Evolutionary conservation across 1,284 basidiomycete species (phyloP), one percentile per base, ranked within the genome.

Genomic region (Malassezia yamatoensis): DNA sequence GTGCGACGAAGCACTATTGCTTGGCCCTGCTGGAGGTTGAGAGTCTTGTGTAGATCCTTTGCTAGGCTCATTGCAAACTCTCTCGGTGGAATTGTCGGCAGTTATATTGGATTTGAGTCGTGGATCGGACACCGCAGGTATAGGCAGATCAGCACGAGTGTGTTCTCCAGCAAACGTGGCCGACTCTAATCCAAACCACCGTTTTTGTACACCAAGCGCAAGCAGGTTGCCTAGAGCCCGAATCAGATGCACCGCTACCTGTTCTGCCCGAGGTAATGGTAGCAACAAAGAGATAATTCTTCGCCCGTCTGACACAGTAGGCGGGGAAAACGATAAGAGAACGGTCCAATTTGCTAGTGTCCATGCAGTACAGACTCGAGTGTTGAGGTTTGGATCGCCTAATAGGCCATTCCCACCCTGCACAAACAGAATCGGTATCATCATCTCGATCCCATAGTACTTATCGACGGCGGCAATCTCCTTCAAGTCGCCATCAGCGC

Each of bases 321-420:
- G 15, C 11, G 20, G 16, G 20, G 43, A 49, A 34, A 44, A 39
- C 44, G 45, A n/a, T 5, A 47, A 20, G 11, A 47, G 13, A 11
- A 20, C 45, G 10, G 45, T 36, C 12, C 32, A 47, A 33, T 58
- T 58, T n/a, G 55, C 50, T 5, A 51, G 11, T 18, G 55, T 18
- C 55, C 55, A 58, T 24, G 51, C 51, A 7, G 50, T 47, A 18
- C 46, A 41, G 18, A 21, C 20, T 7, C 55, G 55, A 20, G 49
- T 47, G 6, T 24, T 8, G 11, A 24, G 11, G 11, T 38, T 34
- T 6, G 41, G 18, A 32, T 56, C 54, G 35, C 47, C 24, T 40
- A 56, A 6, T 16, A 50, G 53, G 3, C 47, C 39, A 13, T 33
- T n/a, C 11, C 15, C 15, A n/a, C 18, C 15, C 2, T 15, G 12